phyloP scores from a whole-genome alignment of 805 yeast species.

The Komagataella mondaviorum region DNA sequence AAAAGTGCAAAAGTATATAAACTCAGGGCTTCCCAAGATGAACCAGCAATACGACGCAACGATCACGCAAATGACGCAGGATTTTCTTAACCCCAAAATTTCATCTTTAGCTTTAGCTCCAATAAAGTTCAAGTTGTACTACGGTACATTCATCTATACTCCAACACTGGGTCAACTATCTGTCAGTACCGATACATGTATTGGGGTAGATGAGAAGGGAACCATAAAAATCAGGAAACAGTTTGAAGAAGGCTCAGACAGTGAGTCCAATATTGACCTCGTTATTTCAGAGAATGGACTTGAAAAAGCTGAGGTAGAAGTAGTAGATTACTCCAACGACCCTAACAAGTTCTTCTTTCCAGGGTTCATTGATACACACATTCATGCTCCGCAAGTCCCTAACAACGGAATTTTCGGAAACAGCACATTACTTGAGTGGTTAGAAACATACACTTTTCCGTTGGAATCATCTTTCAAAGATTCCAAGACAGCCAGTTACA shows the following conservation, averaged over 20 bases:
- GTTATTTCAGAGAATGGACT: neutral
- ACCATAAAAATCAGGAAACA: constrained; percentile 28
- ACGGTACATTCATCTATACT: constrained; percentile 66
- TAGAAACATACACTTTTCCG: constrained; percentile 79
- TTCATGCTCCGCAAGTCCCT: constrained; percentile 79
- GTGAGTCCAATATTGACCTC: constrained; percentile 6
- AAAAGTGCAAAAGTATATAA: neutral
- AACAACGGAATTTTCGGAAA: constrained; percentile 77
- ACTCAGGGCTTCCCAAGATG: neutral
- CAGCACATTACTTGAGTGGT: constrained; percentile 81
- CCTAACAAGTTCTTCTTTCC: constrained; percentile 57
- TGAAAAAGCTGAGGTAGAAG: constrained; percentile 11
- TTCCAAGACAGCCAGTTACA: constrained; percentile 35
- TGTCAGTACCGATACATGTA: constrained; percentile 35
- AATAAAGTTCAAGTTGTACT: constrained; percentile 27
- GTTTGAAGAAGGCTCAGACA: constrained; percentile 13
- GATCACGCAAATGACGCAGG: neutral
- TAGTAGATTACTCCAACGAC: constrained; percentile 21
- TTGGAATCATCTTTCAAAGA: constrained; percentile 59
- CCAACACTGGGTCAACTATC: constrained; percentile 46
- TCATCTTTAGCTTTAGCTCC: neutral
- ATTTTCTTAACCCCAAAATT: neutral
- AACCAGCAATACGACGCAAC: neutral
- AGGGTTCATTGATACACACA: constrained; percentile 74
- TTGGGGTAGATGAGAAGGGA: constrained; percentile 54